Evolutionary conservation across 495 filamentous ascomycete genomes (phyloP).

Genomic region (Talaromyces borbonicus): DNA sequence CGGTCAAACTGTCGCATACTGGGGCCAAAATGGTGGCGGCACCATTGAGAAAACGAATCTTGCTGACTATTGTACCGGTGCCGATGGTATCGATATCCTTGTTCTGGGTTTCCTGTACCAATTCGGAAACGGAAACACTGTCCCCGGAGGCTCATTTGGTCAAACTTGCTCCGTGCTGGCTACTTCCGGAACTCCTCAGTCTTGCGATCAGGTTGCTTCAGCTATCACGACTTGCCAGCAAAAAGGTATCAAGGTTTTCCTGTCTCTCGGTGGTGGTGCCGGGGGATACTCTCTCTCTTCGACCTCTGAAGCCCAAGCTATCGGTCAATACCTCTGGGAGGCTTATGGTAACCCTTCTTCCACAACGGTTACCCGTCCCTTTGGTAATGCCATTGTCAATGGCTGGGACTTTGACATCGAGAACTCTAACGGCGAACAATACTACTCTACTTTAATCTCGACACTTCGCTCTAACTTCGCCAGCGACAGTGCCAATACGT

Average conservation of each 20-base stretch:
- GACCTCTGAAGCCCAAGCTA: slow-evolving; percentile 29
- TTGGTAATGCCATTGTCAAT: slow-evolving; percentile 43
- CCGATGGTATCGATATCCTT: slow-evolving; percentile 36
- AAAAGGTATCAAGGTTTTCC: slow-evolving; percentile 37
- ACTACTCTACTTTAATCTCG: slow-evolving; percentile 34
- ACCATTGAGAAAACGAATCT: slow-evolving; percentile 32
- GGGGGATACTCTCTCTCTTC: slow-evolving; percentile 30
- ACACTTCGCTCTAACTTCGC: slow-evolving; percentile 37
- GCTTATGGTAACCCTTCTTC: slow-evolving; percentile 26
- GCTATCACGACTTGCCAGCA: slow-evolving; percentile 42
- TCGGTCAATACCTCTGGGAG: slow-evolving; percentile 43
- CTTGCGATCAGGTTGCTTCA: slow-evolving; percentile 31
- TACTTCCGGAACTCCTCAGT: slow-evolving; percentile 5
- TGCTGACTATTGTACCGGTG: slow-evolving; percentile 20
- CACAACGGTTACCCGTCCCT: slow-evolving; percentile 33
- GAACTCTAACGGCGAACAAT: slow-evolving; percentile 15
- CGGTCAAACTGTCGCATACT: slow-evolving; percentile 32
- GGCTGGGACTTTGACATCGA: slow-evolving; percentile 50
- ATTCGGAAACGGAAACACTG: slow-evolving; percentile 22
- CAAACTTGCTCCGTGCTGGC: slow-evolving; percentile 13
- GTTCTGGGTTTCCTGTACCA: slow-evolving; percentile 43
- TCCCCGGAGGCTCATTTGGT: slow-evolving; percentile 19
- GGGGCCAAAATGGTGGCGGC: slow-evolving; percentile 34
- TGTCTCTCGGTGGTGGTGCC: slow-evolving; percentile 38
- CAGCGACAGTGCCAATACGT: slow-evolving; percentile 32